Evolutionary conservation across 2,329 filamentous ascomycete species (phyloP).

Genomic region (Thermoascus crustaceus): DNA sequence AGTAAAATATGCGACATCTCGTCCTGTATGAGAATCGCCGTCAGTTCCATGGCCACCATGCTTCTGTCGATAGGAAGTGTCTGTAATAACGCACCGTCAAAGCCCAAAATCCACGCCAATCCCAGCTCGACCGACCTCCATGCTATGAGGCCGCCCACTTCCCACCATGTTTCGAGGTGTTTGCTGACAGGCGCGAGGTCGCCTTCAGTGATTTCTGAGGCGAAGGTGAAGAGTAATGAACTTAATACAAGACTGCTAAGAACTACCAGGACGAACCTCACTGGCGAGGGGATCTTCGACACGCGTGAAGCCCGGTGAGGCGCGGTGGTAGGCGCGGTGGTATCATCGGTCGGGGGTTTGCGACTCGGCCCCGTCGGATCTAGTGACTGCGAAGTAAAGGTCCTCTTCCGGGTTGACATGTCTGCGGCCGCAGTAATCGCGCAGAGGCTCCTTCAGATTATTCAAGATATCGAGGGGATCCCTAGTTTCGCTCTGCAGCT

Average conservation of each 20-base stretch:
- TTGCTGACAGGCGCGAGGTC: slow-evolving; percentile 63
- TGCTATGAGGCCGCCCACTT: slow-evolving; percentile 48
- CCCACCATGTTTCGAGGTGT: slow-evolving; percentile 52
- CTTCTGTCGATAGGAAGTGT: too few relatives aligned
- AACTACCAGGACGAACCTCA: slow-evolving; percentile 41
- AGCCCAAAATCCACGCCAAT: slow-evolving; percentile 64
- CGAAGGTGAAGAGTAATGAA: slow-evolving; percentile 55
- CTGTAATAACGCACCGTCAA: slow-evolving; percentile 23
- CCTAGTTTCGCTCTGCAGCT: too few relatives aligned
- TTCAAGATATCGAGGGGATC: slow-evolving; percentile 1
- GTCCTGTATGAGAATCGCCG: slow-evolving; percentile 35
- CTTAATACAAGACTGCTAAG: slow-evolving; percentile 54
- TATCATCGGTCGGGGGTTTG: slow-evolving; percentile 4
- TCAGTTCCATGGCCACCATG: not conserved
- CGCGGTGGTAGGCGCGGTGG: slow-evolving; percentile 2
- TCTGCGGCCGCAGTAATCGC: not conserved
- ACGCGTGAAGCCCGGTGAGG: slow-evolving; percentile 10
- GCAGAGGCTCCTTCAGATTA: not conserved
- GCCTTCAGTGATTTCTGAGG: slow-evolving; percentile 51
- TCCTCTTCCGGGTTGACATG: slow-evolving; percentile 4
- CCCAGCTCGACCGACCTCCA: slow-evolving; percentile 59
- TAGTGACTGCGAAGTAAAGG: too few relatives aligned
- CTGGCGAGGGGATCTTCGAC: slow-evolving; percentile 21
- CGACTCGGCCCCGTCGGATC: slow-evolving; percentile 1
- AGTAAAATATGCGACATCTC: slow-evolving; percentile 58